phyloP scores from a whole-genome alignment of 805 yeast genomes.

The Blastobotrys muscicola region DNA sequence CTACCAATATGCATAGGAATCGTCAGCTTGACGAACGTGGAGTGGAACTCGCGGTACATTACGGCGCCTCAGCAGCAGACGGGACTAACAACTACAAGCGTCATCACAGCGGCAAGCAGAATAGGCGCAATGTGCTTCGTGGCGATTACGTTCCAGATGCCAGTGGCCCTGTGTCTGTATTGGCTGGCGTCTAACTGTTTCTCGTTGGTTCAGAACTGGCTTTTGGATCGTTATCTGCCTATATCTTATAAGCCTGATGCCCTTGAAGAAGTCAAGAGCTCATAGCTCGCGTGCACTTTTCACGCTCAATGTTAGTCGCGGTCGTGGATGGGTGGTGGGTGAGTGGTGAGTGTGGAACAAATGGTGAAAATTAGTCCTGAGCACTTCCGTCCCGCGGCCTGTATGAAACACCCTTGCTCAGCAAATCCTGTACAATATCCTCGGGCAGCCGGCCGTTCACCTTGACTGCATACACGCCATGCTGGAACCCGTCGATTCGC shows the following conservation, averaged over 20 bases:
- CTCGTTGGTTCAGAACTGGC: conserved; percentile 65
- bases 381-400: conserved; percentile 86
- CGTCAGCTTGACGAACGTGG: conserved; percentile 65
- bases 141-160: conserved; percentile 80
- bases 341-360: neutral
- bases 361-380: conserved; percentile 25
- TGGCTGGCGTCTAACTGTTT: conserved; percentile 82
- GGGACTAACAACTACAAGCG: conserved; percentile 49
- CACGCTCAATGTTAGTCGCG: too few species aligned
- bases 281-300: neutral
- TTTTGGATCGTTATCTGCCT: conserved; percentile 61
- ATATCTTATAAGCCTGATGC: conserved; percentile 25
- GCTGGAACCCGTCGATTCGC: conserved; percentile 76
- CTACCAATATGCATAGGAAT: conserved; percentile 68
- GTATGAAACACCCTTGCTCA: conserved; percentile 67
- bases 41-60: conserved; percentile 65
- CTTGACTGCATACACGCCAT: conserved; percentile 90
- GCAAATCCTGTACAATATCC: conserved; percentile 66
- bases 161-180: conserved; percentile 70
- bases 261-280: neutral
- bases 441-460: conserved; percentile 87
- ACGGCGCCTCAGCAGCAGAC: conserved; percentile 8
- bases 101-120: conserved; percentile 66
- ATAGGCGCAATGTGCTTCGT: conserved; percentile 69
- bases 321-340: too few species aligned